Evolutionary conservation across 75 land plant species (phyloP), one percentile per base, ranked within the genome.

Genomic region (Pseudotsuga menziesii): DNA sequence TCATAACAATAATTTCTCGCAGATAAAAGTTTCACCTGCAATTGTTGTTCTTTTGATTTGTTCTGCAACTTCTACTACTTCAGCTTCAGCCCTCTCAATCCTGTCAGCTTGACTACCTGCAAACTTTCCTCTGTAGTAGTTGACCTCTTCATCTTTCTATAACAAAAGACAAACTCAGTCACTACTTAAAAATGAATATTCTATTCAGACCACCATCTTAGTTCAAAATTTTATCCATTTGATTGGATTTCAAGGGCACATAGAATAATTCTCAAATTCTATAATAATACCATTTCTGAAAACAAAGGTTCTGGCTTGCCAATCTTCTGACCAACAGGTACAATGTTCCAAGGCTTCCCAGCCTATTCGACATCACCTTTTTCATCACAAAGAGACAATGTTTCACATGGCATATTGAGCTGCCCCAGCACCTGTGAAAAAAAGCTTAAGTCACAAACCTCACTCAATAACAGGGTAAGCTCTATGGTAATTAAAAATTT

Each of bases 21-120:
- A 22, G 72, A 39, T 3, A 22, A 54, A 12, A 74, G 29, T 3
- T 32, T n/a, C 56, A 82, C 94, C 91, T 82, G 92, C 80, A 39
- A 90, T 64, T 55, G 81, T 90, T 4, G 85, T 74, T 39, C 63
- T 81, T 74, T 89, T 87, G 11, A 89, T 69, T 76, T 88, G 73
- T 22, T 83, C 89, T 23, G 87, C 89, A 39, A 83, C 58, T 54
- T 83, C 81, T 55, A 76, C 64, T 48, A 89, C 87, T 75, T 85
- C 89, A 74, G 87, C 87, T 74, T 82, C 91, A 35, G 87, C 84
- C 29, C 74, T 78, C 55, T 69, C 83, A 73, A 81, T 84, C 67
- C 99, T 87, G 19, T 97, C 98, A 78, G 95, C 93, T 82, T 97
- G 99, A 84, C 94, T 91, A 57, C 99, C 99, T 20, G 99, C 89